These are phyloP conservation scores for Venturiaceae sp. DNA, from an alignment of 2,329 filamentous ascomycete genomes.

Conservation along the genomic window DNA sequence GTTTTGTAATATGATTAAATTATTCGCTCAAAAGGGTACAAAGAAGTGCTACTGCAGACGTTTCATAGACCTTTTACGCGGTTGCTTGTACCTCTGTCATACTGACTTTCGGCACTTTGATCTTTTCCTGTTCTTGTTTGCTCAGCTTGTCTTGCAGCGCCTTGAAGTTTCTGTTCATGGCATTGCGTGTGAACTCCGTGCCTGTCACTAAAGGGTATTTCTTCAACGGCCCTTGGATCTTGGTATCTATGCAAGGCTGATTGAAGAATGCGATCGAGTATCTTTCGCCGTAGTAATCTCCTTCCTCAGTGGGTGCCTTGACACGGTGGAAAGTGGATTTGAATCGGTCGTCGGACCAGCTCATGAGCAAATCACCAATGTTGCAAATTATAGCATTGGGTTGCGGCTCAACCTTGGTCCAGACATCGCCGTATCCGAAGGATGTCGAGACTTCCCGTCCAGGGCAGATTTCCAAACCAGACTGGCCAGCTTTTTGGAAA, in stretches of 20 bases:
- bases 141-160: constrained; percentile 39
- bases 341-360: constrained; percentile 57
- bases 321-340: constrained; percentile 58
- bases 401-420: constrained; percentile 52
- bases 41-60: too few relatives aligned
- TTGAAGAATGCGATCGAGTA: constrained; percentile 61
- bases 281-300: constrained; percentile 47
- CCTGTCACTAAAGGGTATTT: constrained; percentile 54
- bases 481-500: constrained; percentile 52
- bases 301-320: constrained; percentile 46
- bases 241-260: constrained; percentile 48
- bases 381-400: constrained; percentile 52
- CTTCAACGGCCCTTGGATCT: constrained; percentile 50
- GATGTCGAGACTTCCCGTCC: constrained; percentile 50
- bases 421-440: constrained; percentile 49
- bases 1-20: too few relatives aligned
- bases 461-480: constrained; percentile 55
- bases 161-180: constrained; percentile 47
- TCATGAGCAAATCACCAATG: constrained; percentile 58
- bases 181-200: constrained; percentile 47
- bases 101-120: neutral
- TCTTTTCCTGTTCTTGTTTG: constrained; percentile 15
- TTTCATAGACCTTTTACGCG: neutral
- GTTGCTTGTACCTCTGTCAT: neutral
- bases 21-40: too few relatives aligned